Conservation (phyloP, 78 protist genomes). For the Dictyostelium firmibasis region DNA sequence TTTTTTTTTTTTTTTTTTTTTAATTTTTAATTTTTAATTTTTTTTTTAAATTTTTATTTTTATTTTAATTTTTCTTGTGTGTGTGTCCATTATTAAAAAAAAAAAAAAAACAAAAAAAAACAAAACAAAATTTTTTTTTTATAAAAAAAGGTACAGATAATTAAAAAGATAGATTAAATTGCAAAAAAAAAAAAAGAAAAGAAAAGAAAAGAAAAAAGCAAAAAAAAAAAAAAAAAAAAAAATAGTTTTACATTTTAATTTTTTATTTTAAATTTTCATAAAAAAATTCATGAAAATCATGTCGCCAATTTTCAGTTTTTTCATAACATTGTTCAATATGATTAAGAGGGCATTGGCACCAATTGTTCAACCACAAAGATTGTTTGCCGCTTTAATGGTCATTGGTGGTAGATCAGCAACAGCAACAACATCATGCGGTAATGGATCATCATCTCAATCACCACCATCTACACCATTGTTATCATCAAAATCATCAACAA, state of each 20-base stretch:
- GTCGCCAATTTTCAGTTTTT: not conserved
- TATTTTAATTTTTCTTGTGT: too few species aligned
- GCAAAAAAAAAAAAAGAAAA: not conserved
- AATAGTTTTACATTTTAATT: not conserved
- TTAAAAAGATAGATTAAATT: not conserved
- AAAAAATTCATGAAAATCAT: not conserved
- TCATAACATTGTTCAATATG: constrained; percentile 42
- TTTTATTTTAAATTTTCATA: not conserved
- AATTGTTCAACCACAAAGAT: constrained; percentile 44
- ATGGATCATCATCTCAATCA: not conserved
- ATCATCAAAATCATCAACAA: not conserved
- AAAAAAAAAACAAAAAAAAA: not conserved
- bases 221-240: not conserved
- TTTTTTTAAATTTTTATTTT: too few species aligned
- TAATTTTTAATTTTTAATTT: too few species aligned
- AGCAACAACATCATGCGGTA: not conserved
- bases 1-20: too few species aligned
- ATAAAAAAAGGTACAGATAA: not conserved
- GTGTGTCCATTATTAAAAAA: not conserved
- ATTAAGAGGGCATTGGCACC: constrained; percentile 23
- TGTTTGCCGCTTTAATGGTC: constrained; percentile 46
- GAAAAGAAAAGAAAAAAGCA: not conserved
- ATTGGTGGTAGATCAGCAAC: not conserved
- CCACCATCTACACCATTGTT: constrained; percentile 11
- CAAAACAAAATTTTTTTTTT: not conserved